These are phyloP conservation scores for Vitis hybrid DNA, from an alignment of 177 flowering plant genomes.

Conservation along the genomic window DNA sequence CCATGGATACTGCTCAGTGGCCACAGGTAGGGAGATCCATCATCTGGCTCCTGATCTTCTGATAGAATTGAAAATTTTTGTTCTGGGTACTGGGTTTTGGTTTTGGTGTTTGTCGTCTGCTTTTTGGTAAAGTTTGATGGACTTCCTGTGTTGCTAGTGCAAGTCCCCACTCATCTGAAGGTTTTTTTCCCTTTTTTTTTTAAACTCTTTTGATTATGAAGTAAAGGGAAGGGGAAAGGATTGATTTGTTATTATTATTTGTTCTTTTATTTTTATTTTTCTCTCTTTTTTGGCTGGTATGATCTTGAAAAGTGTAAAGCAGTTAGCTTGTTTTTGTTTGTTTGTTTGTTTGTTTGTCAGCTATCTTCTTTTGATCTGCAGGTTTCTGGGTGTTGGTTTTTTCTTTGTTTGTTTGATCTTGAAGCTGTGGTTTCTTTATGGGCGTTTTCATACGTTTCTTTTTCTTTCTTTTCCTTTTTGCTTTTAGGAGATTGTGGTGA, in stretches of 20 bases:
- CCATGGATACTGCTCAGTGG: slow-evolving; percentile 73
- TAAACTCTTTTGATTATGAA: slow-evolving; percentile 23
- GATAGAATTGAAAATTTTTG: too few species aligned
- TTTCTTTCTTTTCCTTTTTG: slow-evolving; percentile 3
- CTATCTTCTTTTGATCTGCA: slow-evolving; percentile 1
- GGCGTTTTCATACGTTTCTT: neutral
- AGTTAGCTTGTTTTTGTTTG: slow-evolving; percentile 25
- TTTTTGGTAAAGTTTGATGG: slow-evolving; percentile 11
- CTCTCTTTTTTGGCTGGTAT: slow-evolving; percentile 7
- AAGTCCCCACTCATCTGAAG: slow-evolving; percentile 24
- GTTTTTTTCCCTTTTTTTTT: slow-evolving; percentile 23
- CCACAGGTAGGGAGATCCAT: slow-evolving; percentile 53
- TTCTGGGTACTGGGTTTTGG: slow-evolving; percentile 1
- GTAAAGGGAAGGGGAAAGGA: slow-evolving; percentile 21
- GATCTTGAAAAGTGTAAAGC: slow-evolving; percentile 31
- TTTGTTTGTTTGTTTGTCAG: slow-evolving; percentile 21
- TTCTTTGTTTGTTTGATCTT: slow-evolving; percentile 21
- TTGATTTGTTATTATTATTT: slow-evolving; percentile 5
- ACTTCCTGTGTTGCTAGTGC: slow-evolving; percentile 17
- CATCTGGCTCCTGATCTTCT: neutral
- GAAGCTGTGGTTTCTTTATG: neutral
- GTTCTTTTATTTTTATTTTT: neutral
- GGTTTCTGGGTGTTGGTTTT: neutral
- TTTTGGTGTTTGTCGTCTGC: slow-evolving; percentile 3
- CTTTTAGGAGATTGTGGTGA: slow-evolving; percentile 73